Evolutionary conservation across 805 yeast genomes (phyloP), one percentile per base, ranked within the genome.

Genomic region (Yamadazyma philogaea): DNA sequence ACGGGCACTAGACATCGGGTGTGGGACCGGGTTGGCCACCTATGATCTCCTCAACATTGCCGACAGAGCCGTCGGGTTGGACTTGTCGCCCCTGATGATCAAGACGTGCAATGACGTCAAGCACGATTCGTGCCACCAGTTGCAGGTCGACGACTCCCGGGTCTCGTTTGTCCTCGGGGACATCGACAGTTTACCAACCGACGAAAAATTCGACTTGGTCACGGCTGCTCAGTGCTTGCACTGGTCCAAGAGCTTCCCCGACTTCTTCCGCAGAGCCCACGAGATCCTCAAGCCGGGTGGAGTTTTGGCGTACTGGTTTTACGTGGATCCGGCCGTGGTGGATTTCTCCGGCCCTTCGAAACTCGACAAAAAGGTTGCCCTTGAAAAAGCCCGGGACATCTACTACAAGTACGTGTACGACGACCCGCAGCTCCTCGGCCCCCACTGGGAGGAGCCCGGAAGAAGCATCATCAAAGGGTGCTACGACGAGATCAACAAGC

Each of bases 401-500:
- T 67, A 73, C 63, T 53, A 60, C 33, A 61, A 68, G 32, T 60
- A 67, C 37, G 66, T 63, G 5, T 77, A 77, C 48, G 70, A 67
- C 20, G 66, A 64, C 37, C 67, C 74, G 0, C 55, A 60, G 2
- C 64, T 55, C 34, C 57, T 84, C 35, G 90, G 90, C 0, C 80
- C 81, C 0, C 78, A 78, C 56, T 90, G 97, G 97, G 85, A 87
- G 53, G 84, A 83, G 51, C 93, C 95, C 0, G 97, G 96, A 0
- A 68, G 95, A 37, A 41, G 55, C 5, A 63, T 75, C 11, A 60
- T 90, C 26, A 64, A 81, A 39, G 48, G 64, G 6, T 54, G 71
- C 44, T 70, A 75, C 47, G 53, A 48, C 12, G 75, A 66, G 8
- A 67, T 81, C 4, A 57, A 66, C 27, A 52, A 74, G n/a, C 53